A percentile compares a stretch with the other conserved stretches of the same genome.
Evolutionary conservation across 2,329 filamentous ascomycete genomes (phyloP).

Genomic region (Neoascochyta sp.): DNA sequence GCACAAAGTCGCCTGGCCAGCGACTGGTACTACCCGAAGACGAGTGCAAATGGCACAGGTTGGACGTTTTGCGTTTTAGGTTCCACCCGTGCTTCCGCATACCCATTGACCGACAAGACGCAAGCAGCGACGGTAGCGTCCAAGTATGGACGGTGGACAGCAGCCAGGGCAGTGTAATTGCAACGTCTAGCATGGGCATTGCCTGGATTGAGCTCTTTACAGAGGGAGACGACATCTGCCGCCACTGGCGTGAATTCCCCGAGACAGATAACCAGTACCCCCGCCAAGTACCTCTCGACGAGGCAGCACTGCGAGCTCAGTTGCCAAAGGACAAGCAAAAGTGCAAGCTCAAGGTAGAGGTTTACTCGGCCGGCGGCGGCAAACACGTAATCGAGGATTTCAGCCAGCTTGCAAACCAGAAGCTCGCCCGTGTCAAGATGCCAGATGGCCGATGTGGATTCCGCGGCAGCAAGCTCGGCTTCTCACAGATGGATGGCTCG

Average conservation of each 20-base stretch:
- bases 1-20: slow-evolving; percentile 75
- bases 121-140: slow-evolving; percentile 66
- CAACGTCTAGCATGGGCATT: slow-evolving; percentile 77
- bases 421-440: slow-evolving; percentile 69
- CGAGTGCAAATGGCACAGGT: slow-evolving; percentile 86
- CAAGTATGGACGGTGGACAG: slow-evolving; percentile 83
- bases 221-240: slow-evolving; percentile 77
- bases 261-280: slow-evolving; percentile 59
- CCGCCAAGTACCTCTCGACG: slow-evolving; percentile 69
- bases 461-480: slow-evolving; percentile 69
- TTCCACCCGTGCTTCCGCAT: slow-evolving; percentile 86
- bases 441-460: slow-evolving; percentile 72
- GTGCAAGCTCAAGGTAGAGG: slow-evolving; percentile 63
- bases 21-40: slow-evolving; percentile 70
- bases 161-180: slow-evolving; percentile 70
- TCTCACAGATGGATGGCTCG: slow-evolving; percentile 67
- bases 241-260: slow-evolving; percentile 75
- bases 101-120: slow-evolving; percentile 62
- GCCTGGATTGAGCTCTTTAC: slow-evolving; percentile 79
- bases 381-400: slow-evolving; percentile 76
- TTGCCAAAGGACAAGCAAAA: slow-evolving; percentile 71
- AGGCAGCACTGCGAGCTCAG: slow-evolving; percentile 67
- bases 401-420: slow-evolving; percentile 59
- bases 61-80: slow-evolving; percentile 84
- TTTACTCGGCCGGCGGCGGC: slow-evolving; percentile 74